phyloP scores from a whole-genome alignment of 2,329 filamentous ascomycete species.

The Hypoxylon sp. region DNA sequence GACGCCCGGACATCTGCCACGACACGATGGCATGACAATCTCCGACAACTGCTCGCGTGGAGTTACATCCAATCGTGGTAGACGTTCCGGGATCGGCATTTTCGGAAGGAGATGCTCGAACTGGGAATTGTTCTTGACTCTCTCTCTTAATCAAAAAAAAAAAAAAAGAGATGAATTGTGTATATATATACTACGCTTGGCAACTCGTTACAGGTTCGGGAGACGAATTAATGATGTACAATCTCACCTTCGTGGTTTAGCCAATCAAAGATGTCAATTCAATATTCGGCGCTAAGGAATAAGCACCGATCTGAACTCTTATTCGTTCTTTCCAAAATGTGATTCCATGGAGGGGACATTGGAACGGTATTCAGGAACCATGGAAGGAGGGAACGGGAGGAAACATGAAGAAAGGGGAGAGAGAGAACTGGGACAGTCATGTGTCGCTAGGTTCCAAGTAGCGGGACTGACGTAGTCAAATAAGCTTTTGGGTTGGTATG shows the following conservation, averaged over 20 bases:
- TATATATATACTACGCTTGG: slow-evolving; percentile 13
- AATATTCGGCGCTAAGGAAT: slow-evolving; percentile 3
- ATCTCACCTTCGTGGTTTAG: slow-evolving; percentile 7
- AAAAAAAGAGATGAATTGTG: not conserved
- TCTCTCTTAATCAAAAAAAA: not conserved
- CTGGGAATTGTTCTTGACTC: slow-evolving; percentile 22
- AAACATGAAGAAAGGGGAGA: not conserved
- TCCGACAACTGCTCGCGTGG: slow-evolving; percentile 21
- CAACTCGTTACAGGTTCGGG: slow-evolving; percentile 16
- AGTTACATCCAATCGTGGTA: slow-evolving; percentile 36
- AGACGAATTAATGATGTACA: slow-evolving; percentile 12
- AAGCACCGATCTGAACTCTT: not conserved
- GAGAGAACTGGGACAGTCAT: slow-evolving; percentile 12
- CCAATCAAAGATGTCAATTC: slow-evolving; percentile 34
- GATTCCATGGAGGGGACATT: slow-evolving; percentile 1
- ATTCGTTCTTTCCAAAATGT: slow-evolving; percentile 13
- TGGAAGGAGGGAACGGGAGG: slow-evolving; percentile 6
- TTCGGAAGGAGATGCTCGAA: slow-evolving; percentile 39
- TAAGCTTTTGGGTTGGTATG: not conserved
- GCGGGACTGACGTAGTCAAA: slow-evolving; percentile 14
- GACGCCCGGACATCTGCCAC: slow-evolving; percentile 3
- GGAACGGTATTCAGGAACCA: slow-evolving; percentile 7
- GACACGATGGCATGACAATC: slow-evolving; percentile 15
- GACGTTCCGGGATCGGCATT: slow-evolving; percentile 12
- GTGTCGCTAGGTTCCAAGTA: not conserved